Conservation (phyloP, 495 filamentous ascomycete species). For the Xanthoparmelia taractica region DNA sequence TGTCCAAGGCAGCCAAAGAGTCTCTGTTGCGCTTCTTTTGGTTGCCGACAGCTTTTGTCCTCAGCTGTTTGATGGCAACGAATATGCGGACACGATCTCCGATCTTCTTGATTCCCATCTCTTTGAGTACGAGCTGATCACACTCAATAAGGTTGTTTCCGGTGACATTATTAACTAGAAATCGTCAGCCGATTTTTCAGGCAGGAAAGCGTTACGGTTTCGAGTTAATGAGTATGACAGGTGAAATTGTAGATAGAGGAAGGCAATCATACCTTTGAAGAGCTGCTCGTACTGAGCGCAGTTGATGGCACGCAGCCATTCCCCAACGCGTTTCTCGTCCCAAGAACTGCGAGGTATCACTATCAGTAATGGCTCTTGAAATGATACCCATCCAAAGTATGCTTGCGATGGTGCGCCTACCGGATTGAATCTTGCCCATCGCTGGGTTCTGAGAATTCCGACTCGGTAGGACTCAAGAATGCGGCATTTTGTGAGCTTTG, state of each 20-base stretch:
- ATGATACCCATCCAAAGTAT: background rate
- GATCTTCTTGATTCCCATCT: slow-evolving; percentile 97
- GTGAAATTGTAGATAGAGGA: background rate
- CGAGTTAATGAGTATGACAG: background rate
- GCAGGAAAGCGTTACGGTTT: background rate
- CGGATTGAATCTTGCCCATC: slow-evolving; percentile 53
- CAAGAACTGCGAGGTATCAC: slow-evolving; percentile 47
- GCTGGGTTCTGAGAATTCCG: slow-evolving; percentile 79
- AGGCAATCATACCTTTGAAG: slow-evolving; percentile 61
- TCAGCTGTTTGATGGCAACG: slow-evolving; percentile 83
- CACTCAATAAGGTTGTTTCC: slow-evolving; percentile 94
- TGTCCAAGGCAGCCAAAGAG: slow-evolving; percentile 38
- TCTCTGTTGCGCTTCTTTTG: slow-evolving; percentile 75
- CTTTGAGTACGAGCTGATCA: slow-evolving; percentile 91
- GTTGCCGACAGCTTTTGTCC: slow-evolving; percentile 75
- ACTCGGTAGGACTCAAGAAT: slow-evolving; percentile 84
- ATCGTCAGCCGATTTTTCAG: background rate
- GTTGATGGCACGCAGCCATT: slow-evolving; percentile 84
- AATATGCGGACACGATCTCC: slow-evolving; percentile 95
- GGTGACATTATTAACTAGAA: slow-evolving; percentile 79
- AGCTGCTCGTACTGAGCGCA: slow-evolving; percentile 87
- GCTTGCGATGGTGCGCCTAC: slow-evolving; percentile 41
- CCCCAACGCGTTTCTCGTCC: slow-evolving; percentile 85
- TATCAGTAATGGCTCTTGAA: background rate
- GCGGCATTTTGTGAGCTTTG: slow-evolving; percentile 52